Conservation (phyloP, 75 land plant genomes). For the Pseudotsuga menziesii region DNA sequence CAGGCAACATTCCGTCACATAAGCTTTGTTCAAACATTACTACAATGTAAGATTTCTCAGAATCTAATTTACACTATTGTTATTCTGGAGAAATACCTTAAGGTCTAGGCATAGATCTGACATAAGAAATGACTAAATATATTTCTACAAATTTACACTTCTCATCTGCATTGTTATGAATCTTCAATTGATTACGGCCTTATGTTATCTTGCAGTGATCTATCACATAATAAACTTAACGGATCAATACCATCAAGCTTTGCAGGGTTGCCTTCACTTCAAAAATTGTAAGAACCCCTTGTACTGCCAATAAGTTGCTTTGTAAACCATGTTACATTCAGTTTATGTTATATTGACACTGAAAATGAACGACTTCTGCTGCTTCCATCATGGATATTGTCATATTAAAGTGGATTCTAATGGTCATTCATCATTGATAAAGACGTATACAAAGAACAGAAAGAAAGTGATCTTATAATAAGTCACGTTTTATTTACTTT, state of each 20-base stretch:
- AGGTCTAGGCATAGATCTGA: no score
- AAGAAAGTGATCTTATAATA: neutral
- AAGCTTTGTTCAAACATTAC: conserved; percentile 41
- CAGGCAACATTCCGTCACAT: conserved; percentile 42
- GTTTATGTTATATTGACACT: neutral
- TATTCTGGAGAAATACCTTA: no score
- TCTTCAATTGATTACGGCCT: neutral
- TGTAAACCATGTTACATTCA: neutral
- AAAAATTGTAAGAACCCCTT: conserved; percentile 44
- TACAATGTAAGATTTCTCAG: conserved; percentile 36
- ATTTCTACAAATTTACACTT: no score
- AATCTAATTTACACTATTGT: no score
- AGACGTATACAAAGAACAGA: neutral
- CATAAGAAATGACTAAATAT: no score
- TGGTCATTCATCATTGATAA: neutral
- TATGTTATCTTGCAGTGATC: conserved; percentile 23
- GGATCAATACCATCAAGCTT: conserved; percentile 53
- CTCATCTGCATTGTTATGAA: no score
- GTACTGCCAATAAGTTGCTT: neutral
- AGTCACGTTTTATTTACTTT: neutral
- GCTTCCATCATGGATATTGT: neutral
- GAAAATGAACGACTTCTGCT: neutral
- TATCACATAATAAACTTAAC: conserved; percentile 42
- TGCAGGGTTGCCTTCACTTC: conserved; percentile 39
- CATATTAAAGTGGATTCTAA: neutral